Evolutionary conservation across 164 flowering plant genomes (phyloP).

Genomic region (Liriodendron chinense): DNA sequence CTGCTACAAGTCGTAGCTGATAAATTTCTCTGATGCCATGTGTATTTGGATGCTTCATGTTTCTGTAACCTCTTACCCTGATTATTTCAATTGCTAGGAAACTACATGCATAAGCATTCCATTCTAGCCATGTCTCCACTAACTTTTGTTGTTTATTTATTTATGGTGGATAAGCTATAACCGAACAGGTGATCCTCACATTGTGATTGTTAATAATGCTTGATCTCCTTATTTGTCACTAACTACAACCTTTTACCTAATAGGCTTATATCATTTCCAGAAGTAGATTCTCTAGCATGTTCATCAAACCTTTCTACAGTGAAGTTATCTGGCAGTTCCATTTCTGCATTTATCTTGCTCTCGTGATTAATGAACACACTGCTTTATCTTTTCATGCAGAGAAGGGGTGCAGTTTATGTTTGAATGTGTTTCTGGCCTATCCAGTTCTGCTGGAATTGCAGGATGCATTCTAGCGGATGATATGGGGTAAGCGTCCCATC

Average conservation of each 20-base stretch:
- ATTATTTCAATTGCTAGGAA: too few species aligned
- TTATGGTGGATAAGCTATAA: too few species aligned
- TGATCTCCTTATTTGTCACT: neutral
- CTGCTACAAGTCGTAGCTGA: too few species aligned
- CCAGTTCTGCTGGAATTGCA: slow-evolving; percentile 39
- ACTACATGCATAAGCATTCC: too few species aligned
- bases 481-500: slow-evolving; percentile 72
- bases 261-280: neutral
- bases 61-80: too few species aligned
- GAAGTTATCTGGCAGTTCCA: neutral
- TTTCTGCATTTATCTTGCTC: too few species aligned
- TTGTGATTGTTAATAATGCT: neutral
- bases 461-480: slow-evolving; percentile 99
- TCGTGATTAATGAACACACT: too few species aligned
- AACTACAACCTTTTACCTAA: neutral
- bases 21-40: too few species aligned
- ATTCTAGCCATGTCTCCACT: too few species aligned
- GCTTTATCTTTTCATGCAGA: slow-evolving; percentile 41
- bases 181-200: too few species aligned
- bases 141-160: too few species aligned
- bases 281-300: neutral
- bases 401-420: slow-evolving; percentile 99
- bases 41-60: too few species aligned
- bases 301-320: neutral
- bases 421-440: slow-evolving; percentile 81